phyloP scores from a whole-genome alignment of 2,329 filamentous ascomycete genomes.

The Conoideocrella luteorostrata region DNA sequence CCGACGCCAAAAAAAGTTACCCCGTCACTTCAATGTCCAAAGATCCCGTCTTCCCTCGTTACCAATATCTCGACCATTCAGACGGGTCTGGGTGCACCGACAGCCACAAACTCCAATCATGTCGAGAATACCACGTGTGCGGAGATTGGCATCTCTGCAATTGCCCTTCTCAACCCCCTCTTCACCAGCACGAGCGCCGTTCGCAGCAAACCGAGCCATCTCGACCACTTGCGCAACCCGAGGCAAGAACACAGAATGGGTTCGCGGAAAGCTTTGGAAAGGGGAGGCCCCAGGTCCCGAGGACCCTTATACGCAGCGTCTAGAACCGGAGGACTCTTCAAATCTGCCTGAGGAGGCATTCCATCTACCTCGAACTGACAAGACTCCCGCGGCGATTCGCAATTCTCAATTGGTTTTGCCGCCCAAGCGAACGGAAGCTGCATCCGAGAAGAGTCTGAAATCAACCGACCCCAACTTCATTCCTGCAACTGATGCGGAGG shows the following conservation, averaged over 20 bases:
- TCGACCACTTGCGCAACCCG: constrained; percentile 27
- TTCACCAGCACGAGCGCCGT: constrained; percentile 18
- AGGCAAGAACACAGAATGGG: constrained; percentile 29
- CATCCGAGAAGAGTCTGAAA: constrained; percentile 24
- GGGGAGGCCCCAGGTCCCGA: constrained; percentile 31
- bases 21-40: constrained; percentile 3
- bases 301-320: constrained; percentile 31
- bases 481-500: constrained; percentile 39
- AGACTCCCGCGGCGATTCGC: constrained; percentile 19
- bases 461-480: constrained; percentile 33
- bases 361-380: constrained; percentile 15
- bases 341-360: constrained; percentile 26
- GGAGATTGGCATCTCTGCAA: constrained; percentile 26
- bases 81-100: not conserved
- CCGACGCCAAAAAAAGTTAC: constrained; percentile 12
- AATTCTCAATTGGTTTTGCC: constrained; percentile 27
- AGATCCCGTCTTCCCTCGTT: not conserved
- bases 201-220: constrained; percentile 22
- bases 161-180: constrained; percentile 17
- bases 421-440: constrained; percentile 25
- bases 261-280: constrained; percentile 35
- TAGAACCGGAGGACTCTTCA: constrained; percentile 20
- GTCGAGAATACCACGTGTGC: constrained; percentile 35
- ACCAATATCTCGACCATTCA: not conserved
- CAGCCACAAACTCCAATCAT: constrained; percentile 21